Evolutionary conservation across 371 early-diverging fungal species (phyloP).

Genomic region (Dinochytrium kinnereticum): DNA sequence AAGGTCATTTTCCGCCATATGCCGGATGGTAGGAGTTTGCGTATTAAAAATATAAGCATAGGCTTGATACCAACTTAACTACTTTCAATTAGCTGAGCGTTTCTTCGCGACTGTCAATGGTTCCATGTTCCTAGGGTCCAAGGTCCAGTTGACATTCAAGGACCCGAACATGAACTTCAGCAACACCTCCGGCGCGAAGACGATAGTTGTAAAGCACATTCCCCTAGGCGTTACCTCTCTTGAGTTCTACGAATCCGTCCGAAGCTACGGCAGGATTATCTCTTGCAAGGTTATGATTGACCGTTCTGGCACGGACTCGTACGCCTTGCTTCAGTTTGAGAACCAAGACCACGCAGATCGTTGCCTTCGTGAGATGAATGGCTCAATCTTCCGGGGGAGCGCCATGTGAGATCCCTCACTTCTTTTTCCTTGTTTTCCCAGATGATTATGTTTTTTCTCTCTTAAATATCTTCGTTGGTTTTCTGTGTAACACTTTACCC

Average conservation of each 20-base stretch:
- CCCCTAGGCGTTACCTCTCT: slow-evolving; percentile 46
- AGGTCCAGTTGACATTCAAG: slow-evolving; percentile 48
- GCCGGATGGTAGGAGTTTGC: slow-evolving; percentile 40
- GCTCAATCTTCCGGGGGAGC: slow-evolving; percentile 34
- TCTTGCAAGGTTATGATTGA: slow-evolving; percentile 53
- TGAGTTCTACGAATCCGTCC: slow-evolving; percentile 42
- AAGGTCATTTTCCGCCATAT: slow-evolving; percentile 44
- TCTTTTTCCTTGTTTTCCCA: not conserved
- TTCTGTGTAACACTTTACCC: slow-evolving; percentile 3
- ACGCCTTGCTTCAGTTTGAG: slow-evolving; percentile 52
- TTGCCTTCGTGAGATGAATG: slow-evolving; percentile 47
- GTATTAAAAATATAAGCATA: not conserved
- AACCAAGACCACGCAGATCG: slow-evolving; percentile 46
- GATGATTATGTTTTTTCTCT: too few species aligned
- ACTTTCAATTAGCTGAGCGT: slow-evolving; percentile 36
- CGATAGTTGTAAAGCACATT: slow-evolving; percentile 47
- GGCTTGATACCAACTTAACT: not conserved
- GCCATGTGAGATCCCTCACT: slow-evolving; percentile 29
- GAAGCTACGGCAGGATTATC: slow-evolving; percentile 46
- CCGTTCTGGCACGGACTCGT: slow-evolving; percentile 43
- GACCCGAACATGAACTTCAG: slow-evolving; percentile 52
- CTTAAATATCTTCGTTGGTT: too few species aligned
- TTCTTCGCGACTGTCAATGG: slow-evolving; percentile 53
- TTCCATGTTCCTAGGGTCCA: slow-evolving; percentile 49
- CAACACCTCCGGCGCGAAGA: slow-evolving; percentile 49